Base-by-base conservation (phyloP, 2,329 filamentous ascomycete species). In the Orbilia brochopaga region DNA sequence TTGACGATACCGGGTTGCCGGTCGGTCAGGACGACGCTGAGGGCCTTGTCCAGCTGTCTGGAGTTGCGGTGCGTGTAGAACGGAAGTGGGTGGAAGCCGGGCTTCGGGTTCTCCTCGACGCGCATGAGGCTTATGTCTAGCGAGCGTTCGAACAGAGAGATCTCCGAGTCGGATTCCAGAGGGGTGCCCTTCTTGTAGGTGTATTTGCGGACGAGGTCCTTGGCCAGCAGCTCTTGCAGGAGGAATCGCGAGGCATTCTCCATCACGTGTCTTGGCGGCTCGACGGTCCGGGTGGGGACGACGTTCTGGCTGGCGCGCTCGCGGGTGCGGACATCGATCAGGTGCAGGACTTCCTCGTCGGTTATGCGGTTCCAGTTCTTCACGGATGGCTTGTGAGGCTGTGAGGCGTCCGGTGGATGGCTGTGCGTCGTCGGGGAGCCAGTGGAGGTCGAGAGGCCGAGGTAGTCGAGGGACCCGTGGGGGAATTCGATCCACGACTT, bases 11-110 rank as follows among this genome's bases (percentile, higher is more conserved):
- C 67, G 2, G 37, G 37, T 10, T 61, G 48, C 27, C 40, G 23
- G n/a, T 46, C 27, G 1, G 35, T 40, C 17, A 72, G 44, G 23
- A 72, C 51, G 8, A 42, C 54, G 21, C 42, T 40, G 2, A 72
- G 67, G 2, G 67, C 44, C 13, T 50, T 23, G 30, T 72, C 67
- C 7, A 72, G 60, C 6, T 19, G 6, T 42, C 60, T 65, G 50
- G 67, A 72, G 55, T 72, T 56, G n/a, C 57, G 60, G 17, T 65
- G 60, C 5, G 64, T 54, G 44, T 72, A 72, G 56, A 72, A 72
- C 2, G 67, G 67, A 3, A 72, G 51, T 7, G 67, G 23, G 17
- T 72, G 55, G 32, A 65, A 54, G 21, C 67, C 67, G 0, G 67
- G 60, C 21, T 72, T 72, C 4, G 60, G 35, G 17, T 52, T 37